phyloP scores from a whole-genome alignment of 108 stramenopile genomes.

The Fragilariopsis cylindrus region DNA sequence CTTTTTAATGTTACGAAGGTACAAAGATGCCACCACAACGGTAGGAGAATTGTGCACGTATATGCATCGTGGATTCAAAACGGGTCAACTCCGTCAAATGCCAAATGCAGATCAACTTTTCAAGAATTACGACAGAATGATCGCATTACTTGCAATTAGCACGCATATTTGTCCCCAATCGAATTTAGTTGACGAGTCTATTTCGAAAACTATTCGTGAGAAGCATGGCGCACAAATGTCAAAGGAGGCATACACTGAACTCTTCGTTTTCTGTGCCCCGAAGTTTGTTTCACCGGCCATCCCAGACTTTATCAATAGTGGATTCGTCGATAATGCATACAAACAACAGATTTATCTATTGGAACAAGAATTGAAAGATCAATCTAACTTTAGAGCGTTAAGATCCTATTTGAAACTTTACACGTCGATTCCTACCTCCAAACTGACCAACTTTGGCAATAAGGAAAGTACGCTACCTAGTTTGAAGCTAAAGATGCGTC shows the following conservation, averaged over 20 bases:
- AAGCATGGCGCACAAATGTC: slow-evolving; percentile 84
- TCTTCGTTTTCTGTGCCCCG: slow-evolving; percentile 75
- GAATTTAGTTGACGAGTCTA: slow-evolving; percentile 70
- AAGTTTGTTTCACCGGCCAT: slow-evolving; percentile 89
- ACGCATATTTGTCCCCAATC: slow-evolving; percentile 65
- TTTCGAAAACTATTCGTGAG: slow-evolving; percentile 72
- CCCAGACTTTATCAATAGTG: slow-evolving; percentile 65
- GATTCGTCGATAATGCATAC: slow-evolving; percentile 60
- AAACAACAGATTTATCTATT: slow-evolving; percentile 86
- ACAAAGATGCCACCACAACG: slow-evolving; percentile 86
- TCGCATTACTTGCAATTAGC: slow-evolving; percentile 83
- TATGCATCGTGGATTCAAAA: slow-evolving; percentile 87
- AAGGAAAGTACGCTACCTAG: slow-evolving; percentile 56
- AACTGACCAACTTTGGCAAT: slow-evolving; percentile 88
- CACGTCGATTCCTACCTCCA: slow-evolving; percentile 88
- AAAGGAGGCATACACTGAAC: slow-evolving; percentile 83
- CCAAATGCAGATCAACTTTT: slow-evolving; percentile 78
- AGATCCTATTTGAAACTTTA: slow-evolving; percentile 96
- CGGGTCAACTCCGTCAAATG: slow-evolving; percentile 74
- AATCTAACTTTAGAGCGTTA: slow-evolving; percentile 71
- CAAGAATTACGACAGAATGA: slow-evolving; percentile 88
- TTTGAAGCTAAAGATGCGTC: slow-evolving; percentile 77
- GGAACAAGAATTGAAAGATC: slow-evolving; percentile 77
- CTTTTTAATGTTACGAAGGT: slow-evolving; percentile 93
- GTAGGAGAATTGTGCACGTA: slow-evolving; percentile 76